Evolutionary conservation across 192 early-diverging fungal genomes (phyloP).

Genomic region (Rhizophlyctis rosea): DNA sequence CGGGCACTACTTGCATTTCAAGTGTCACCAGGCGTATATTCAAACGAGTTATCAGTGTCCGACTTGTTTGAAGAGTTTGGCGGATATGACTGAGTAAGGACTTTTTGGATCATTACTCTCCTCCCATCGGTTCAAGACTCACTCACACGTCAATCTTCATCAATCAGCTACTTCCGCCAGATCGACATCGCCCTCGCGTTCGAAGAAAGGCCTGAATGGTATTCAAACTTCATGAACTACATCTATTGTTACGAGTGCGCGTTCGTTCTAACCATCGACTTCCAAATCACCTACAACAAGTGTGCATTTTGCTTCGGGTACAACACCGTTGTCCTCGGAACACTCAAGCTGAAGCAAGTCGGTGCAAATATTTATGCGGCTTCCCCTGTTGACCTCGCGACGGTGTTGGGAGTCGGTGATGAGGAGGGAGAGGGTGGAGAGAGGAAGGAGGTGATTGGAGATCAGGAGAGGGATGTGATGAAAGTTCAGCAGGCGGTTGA

Average conservation of each 20-base stretch:
- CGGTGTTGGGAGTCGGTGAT: no score
- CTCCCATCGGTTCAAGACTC: no score
- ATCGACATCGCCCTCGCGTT: slow-evolving; percentile 76
- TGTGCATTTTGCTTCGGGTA: slow-evolving; percentile 82
- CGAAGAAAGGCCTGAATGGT: slow-evolving; percentile 89
- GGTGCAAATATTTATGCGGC: no score
- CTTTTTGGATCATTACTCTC: not conserved
- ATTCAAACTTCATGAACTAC: slow-evolving; percentile 63
- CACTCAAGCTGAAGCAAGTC: no score
- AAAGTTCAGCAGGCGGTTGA: no score
- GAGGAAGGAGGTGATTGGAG: no score
- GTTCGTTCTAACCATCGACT: slow-evolving; percentile 73
- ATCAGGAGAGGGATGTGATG: no score
- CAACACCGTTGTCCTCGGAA: slow-evolving; percentile 82
- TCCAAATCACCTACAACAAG: slow-evolving; percentile 96
- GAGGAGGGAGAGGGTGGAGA: no score
- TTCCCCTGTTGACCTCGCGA: no score
- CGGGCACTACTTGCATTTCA: slow-evolving; percentile 88
- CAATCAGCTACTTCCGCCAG: slow-evolving; percentile 78
- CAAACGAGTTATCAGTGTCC: slow-evolving; percentile 94
- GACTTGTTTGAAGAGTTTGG: slow-evolving; percentile 86
- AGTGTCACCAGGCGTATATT: slow-evolving; percentile 80
- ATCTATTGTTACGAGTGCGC: slow-evolving; percentile 97
- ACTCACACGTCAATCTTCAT: no score
- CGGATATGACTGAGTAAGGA: slow-evolving; percentile 63